Evolutionary conservation across 2,329 filamentous ascomycete genomes (phyloP).

Genomic region (Zopfia rhizophila): DNA sequence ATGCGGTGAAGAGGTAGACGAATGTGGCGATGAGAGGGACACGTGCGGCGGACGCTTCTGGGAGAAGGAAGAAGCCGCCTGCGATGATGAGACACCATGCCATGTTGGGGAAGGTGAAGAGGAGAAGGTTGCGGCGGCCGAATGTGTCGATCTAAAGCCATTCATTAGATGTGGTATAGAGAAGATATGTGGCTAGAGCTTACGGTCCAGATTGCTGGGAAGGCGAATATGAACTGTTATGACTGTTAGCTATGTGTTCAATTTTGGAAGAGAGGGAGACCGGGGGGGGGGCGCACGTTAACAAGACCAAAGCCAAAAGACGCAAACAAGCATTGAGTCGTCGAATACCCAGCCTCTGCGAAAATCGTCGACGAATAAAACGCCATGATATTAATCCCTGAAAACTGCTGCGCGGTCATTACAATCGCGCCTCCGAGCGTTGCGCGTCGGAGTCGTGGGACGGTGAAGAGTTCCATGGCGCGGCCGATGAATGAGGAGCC

Average conservation of each 20-base stretch:
- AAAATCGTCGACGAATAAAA: slow-evolving; percentile 79
- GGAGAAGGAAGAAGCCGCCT: slow-evolving; percentile 47
- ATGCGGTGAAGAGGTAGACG: slow-evolving; percentile 64
- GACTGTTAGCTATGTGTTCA: no score
- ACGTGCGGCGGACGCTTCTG: no score
- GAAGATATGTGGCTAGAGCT: no score
- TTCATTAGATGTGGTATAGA: no score
- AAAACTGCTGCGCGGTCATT: slow-evolving; percentile 73
- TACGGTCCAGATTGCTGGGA: slow-evolving; percentile 75
- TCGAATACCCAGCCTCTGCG: slow-evolving; percentile 57
- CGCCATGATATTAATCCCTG: slow-evolving; percentile 68
- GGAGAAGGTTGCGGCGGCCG: slow-evolving; percentile 77
- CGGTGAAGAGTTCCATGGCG: slow-evolving; percentile 67
- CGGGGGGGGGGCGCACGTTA: no score
- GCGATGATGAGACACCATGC: slow-evolving; percentile 73
- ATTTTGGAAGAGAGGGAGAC: no score
- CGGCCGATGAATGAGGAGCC: slow-evolving; percentile 34
- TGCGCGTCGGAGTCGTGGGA: slow-evolving; percentile 73
- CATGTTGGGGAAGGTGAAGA: slow-evolving; percentile 67
- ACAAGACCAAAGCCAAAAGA: slow-evolving; percentile 24
- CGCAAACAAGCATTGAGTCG: slow-evolving; percentile 26
- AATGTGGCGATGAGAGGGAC: slow-evolving; percentile 52
- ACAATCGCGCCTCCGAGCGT: slow-evolving; percentile 78
- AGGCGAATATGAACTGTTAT: slow-evolving; percentile 33
- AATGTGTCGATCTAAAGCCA: slow-evolving; percentile 79